These are phyloP conservation scores for Tulasnella sp. DNA, from an alignment of 768 basidiomycete species.

Conservation along the genomic window DNA sequence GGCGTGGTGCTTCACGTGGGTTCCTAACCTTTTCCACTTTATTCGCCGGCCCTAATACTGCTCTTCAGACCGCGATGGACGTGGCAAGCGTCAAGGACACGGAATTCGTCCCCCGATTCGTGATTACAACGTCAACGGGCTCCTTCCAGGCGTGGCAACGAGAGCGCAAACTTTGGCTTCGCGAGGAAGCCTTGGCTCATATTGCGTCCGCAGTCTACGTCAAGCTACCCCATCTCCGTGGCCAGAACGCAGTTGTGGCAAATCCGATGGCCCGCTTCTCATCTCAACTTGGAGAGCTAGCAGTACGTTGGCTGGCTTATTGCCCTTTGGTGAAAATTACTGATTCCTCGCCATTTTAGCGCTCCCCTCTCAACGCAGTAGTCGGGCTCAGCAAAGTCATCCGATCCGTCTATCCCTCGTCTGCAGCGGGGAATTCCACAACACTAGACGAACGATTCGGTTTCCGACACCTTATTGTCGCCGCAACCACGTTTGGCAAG, in stretches of 20 bases:
- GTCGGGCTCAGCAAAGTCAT: not conserved
- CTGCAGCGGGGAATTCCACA: conserved; percentile 31
- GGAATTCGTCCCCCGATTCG: conserved; percentile 37
- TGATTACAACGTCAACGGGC: conserved; percentile 67
- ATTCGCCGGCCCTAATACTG: not conserved
- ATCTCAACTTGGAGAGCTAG: not conserved
- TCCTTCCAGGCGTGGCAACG: conserved; percentile 67
- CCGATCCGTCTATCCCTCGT: conserved; percentile 18
- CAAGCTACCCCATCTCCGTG: conserved; percentile 58
- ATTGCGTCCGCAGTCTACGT: conserved; percentile 60
- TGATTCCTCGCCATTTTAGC: not conserved
- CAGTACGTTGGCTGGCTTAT: not conserved
- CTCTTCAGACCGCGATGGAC: conserved; percentile 46
- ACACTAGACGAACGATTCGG: conserved; percentile 72
- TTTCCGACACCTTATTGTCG: conserved; percentile 74
- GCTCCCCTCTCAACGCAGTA: conserved; percentile 25
- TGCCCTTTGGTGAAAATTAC: not conserved
- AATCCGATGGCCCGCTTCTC: not conserved
- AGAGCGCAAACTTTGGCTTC: conserved; percentile 55
- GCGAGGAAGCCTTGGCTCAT: conserved; percentile 71
- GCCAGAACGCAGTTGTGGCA: conserved; percentile 26
- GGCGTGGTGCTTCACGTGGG: conserved; percentile 64
- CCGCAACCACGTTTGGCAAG: conserved; percentile 63
- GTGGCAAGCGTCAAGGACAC: conserved; percentile 36
- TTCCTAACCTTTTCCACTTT: conserved; percentile 10